Conservation (phyloP, 1,284 basidiomycete species). For the Leccinum pachyderme region DNA sequence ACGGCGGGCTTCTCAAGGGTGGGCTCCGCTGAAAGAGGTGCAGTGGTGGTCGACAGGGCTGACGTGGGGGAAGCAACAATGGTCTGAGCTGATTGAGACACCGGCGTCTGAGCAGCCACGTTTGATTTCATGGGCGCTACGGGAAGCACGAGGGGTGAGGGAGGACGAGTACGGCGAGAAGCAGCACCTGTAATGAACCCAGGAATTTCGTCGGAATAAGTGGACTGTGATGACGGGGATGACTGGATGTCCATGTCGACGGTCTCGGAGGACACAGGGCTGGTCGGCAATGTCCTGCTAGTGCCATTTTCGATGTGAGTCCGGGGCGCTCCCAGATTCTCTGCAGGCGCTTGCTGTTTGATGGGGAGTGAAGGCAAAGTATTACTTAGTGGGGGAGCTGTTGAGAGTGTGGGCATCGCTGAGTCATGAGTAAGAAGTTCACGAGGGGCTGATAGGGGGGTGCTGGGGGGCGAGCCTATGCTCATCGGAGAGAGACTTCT, state of each 20-base stretch:
- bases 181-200: slow-evolving; percentile 33
- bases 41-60: slow-evolving; percentile 11
- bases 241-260: slow-evolving; percentile 36
- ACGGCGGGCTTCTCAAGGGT: slow-evolving; percentile 11
- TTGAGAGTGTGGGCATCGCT: slow-evolving; percentile 7
- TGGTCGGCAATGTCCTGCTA: slow-evolving; percentile 31
- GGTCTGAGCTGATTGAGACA: slow-evolving; percentile 16
- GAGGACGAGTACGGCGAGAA: slow-evolving; percentile 29
- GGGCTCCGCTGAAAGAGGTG: slow-evolving; percentile 11
- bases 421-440: slow-evolving; percentile 1
- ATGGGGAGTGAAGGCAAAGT: slow-evolving; percentile 13
- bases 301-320: slow-evolving; percentile 25
- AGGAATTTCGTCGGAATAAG: slow-evolving; percentile 29
- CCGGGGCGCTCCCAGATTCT: slow-evolving; percentile 18
- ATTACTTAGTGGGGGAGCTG: slow-evolving; percentile 7
- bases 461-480: slow-evolving; percentile 45
- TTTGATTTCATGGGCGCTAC: slow-evolving; percentile 14
- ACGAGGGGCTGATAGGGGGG: slow-evolving; percentile 29
- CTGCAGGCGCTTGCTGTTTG: slow-evolving; percentile 16
- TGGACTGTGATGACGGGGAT: slow-evolving; percentile 30
- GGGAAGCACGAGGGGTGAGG: slow-evolving; percentile 29
- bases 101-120: slow-evolving; percentile 18
- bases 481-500: slow-evolving; percentile 59
- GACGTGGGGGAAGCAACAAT: slow-evolving; percentile 22
- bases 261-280: slow-evolving; percentile 35